Conservation (phyloP, 2,329 filamentous ascomycete genomes). For the Stachybotrys echinatus region DNA sequence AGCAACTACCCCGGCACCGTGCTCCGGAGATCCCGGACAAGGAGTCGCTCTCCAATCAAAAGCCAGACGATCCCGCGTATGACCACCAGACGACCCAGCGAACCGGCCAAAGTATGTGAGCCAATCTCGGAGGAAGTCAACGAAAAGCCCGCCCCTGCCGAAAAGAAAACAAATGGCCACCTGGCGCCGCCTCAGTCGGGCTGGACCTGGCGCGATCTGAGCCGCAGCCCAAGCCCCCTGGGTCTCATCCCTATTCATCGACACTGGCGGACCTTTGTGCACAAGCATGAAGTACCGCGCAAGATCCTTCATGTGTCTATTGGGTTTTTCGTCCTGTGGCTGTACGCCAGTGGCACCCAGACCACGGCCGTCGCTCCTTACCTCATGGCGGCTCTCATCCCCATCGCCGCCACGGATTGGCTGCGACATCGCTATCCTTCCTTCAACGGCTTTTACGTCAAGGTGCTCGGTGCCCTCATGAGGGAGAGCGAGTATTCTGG, state of each 20-base stretch:
- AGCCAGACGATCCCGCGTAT: conserved; percentile 47
- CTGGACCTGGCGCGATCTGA: conserved; percentile 82
- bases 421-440: conserved; percentile 75
- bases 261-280: conserved; percentile 85
- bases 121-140: conserved; percentile 10
- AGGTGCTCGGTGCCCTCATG: conserved; percentile 83
- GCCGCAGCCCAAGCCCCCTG: conserved; percentile 84
- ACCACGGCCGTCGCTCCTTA: conserved; percentile 75
- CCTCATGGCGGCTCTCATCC: conserved; percentile 73
- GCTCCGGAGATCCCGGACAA: conserved; percentile 59
- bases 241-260: conserved; percentile 93
- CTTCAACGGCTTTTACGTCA: conserved; percentile 85
- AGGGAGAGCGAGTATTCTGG: conserved; percentile 90
- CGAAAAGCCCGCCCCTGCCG: conserved; percentile 15
- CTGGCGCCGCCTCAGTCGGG: conserved; percentile 64
- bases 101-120: conserved; percentile 22
- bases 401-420: conserved; percentile 77
- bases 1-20: conserved; percentile 38
- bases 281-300: conserved; percentile 94
- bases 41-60: conserved; percentile 65
- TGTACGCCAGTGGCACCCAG: conserved; percentile 78
- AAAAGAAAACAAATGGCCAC: conserved; percentile 54
- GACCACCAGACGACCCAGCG: conserved; percentile 40
- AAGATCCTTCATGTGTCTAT: conserved; percentile 94
- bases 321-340: conserved; percentile 83